phyloP scores from a whole-genome alignment of 73 alveolate genomes.

The Paramecium tetraurelia region DNA sequence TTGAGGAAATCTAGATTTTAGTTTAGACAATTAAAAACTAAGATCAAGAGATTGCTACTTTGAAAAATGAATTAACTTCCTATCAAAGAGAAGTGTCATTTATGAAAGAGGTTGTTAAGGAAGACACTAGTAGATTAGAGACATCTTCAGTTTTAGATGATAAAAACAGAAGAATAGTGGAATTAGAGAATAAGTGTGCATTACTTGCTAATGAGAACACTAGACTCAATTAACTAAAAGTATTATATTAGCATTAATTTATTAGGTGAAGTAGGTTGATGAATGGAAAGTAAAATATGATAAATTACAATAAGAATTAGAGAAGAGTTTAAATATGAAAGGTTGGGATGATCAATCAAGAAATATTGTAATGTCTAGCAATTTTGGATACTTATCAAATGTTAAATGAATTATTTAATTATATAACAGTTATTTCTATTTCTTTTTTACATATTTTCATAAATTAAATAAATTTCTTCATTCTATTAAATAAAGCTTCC shows the following conservation, averaged over 20 bases:
- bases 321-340: neutral
- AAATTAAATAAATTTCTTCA: neutral
- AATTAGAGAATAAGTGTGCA: neutral
- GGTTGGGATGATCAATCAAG: conserved; percentile 41
- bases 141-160: neutral
- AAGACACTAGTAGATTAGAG: conserved; percentile 2
- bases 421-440: neutral
- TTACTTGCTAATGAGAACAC: neutral
- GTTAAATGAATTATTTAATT: neutral
- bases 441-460: neutral
- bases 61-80: neutral
- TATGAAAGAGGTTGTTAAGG: conserved; percentile 13
- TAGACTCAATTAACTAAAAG: neutral
- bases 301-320: neutral
- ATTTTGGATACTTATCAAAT: neutral
- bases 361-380: conserved; percentile 5
- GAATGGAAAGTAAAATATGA: conserved; percentile 1
- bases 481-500: neutral
- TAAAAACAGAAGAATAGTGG: neutral
- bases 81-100: conserved; percentile 12
- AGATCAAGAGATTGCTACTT: neutral
- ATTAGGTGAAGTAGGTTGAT: neutral
- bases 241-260: neutral
- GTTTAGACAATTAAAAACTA: neutral
- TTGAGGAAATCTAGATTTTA: conserved; percentile 23